Base-by-base conservation (phyloP, 352 stramenopile species). In the Globisporangium cystogenes region DNA sequence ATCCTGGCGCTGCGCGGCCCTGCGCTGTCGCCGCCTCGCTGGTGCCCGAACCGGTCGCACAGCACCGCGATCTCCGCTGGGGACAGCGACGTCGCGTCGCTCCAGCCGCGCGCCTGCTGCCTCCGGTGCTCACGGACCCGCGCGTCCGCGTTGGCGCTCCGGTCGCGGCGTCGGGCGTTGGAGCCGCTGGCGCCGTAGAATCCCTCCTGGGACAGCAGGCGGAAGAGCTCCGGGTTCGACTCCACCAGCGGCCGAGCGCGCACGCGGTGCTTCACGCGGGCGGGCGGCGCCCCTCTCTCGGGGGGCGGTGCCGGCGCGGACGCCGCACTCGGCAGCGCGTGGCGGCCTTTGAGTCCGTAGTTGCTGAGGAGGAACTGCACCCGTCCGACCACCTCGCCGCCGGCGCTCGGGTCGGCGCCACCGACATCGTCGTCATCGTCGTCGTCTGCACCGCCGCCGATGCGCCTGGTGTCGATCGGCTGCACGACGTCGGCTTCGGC, bases 311-410 rank as follows among this genome's bases (percentile, higher is more conserved):
- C 54, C 11, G 23, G 14, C 27, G 50, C 20, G 23, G 49, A 15
- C 41, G 50, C n/a, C 21, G 49, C 7, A 24, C 48, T 15, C 37
- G 56, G 42, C 7, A 65, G 24, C 5, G 33, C 4, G 24, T 81
- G 54, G 27, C 73, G 67, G 7, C 78, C 78, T 54, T 82, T 87
- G 4, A 85, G 40, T 14, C 78, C 90, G 45, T 93, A 94, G 60
- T 96, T 96, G 55, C 81, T 93, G 54, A 96, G 71, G 14, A 97
- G 60, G 15, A 97, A 60, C 53, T 97, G 87, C 4, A 97, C 60
- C 31, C 79, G 74, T 5, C 86, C 84, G 1, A 87, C 64, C n/a
- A 55, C 61, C 36, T 35, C 55, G 41, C 42, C 48, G 4, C 26
- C 41, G 5, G 16, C 20, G 37, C 18, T 45, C 24, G 31, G 33